phyloP scores from a whole-genome alignment of 1,284 basidiomycete species.

The Earliella scabrosa region DNA sequence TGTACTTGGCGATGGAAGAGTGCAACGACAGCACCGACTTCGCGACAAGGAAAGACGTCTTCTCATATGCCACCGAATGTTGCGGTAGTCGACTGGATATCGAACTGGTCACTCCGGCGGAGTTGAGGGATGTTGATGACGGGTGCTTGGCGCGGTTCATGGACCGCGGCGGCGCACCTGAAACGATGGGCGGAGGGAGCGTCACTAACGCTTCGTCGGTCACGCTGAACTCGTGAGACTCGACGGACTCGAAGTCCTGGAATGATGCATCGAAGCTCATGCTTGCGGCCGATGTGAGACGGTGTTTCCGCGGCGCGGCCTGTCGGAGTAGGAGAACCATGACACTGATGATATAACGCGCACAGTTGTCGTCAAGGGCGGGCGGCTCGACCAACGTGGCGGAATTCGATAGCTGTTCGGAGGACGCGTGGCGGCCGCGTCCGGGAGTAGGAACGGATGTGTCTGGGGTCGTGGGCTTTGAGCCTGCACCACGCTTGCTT shows the following conservation, averaged over 20 bases:
- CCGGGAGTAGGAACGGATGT: conserved; percentile 32
- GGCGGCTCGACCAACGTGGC: conserved; percentile 68
- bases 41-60: conserved; percentile 66
- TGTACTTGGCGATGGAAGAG: conserved; percentile 65
- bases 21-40: conserved; percentile 62
- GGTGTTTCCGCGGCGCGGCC: conserved; percentile 60
- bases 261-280: conserved; percentile 69
- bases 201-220: conserved; percentile 9
- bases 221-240: conserved; percentile 41
- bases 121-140: conserved; percentile 52
- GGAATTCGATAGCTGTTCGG: conserved; percentile 42
- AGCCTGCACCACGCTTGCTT: conserved; percentile 39
- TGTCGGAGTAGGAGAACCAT: conserved; percentile 85
- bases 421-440: conserved; percentile 41
- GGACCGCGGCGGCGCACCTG: conserved; percentile 20
- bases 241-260: conserved; percentile 68
- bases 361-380: conserved; percentile 84
- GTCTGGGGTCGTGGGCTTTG: conserved; percentile 39
- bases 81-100: conserved; percentile 41
- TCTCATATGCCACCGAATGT: conserved; percentile 61
- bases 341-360: conserved; percentile 84
- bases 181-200: conserved; percentile 21
- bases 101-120: conserved; percentile 41
- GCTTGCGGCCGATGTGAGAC: conserved; percentile 65
- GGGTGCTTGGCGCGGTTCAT: conserved; percentile 31